Base-by-base conservation (phyloP, 2,329 filamentous ascomycete genomes). In the Huntiella decipiens region DNA sequence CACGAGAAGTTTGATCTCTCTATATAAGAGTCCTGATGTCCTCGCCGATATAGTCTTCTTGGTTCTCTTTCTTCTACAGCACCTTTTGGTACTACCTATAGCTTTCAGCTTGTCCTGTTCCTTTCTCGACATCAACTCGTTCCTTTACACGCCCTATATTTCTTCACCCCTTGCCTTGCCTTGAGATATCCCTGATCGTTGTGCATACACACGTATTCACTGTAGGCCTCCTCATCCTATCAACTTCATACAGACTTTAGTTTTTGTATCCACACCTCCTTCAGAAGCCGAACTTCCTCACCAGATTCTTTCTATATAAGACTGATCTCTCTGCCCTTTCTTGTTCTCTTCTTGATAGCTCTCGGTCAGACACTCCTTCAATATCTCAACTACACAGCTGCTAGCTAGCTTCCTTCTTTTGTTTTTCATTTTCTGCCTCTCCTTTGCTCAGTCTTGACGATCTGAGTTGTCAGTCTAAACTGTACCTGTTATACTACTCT, bases 371-470 rank as follows among this genome's bases (percentile, higher is more conserved):
- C 22, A 28, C 22, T 28, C 22, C n/a, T 17, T 16, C n/a, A 39
- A 16, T 22, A 39, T 19, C 16, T 19, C 22, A 16, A 8, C 15
- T 22, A 2, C 11, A 16, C 16, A 43, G 17, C 38, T 19, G 22
- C 16, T 28, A 28, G 22, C 22, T 28, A 28, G 22, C 15, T 37
- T 49, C 43, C 33, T 38, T 31, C 19, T 47, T n/a, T 43, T 38
- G 33, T 38, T 28, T 28, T 43, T 43, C 19, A 31, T 16, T 43
- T 43, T 16, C 38, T 44, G 12, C 31, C 17, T 41, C 11, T 17
- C 13, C 36, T 37, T 19, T 38, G 31, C 15, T 45, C 28, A 38
- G 48, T 43, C 48, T 47, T 50, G 48, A 46, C 41, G 48, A 44
- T 41, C 34, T 46, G 35, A 45, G 22, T 28, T 28, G 8, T 1